Conservation (phyloP, 768 basidiomycete genomes). For the Lactarius trivialis region DNA sequence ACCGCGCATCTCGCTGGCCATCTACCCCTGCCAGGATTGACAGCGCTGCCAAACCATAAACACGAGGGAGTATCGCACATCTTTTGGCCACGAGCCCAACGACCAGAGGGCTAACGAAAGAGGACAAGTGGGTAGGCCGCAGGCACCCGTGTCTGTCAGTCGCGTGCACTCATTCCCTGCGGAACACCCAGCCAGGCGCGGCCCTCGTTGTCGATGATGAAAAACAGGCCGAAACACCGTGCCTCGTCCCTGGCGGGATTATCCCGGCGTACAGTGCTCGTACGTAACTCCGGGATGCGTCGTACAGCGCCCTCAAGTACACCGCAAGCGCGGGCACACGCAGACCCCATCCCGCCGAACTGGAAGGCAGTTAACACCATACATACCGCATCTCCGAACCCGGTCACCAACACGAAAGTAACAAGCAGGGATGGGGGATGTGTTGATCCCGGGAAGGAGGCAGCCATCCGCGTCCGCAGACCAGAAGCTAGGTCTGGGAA, state of each 20-base stretch:
- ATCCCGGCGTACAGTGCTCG: conserved; percentile 82
- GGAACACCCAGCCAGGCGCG: no score
- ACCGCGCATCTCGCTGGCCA: no score
- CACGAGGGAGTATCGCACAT: no score
- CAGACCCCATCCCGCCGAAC: conserved; percentile 27
- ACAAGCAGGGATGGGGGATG: neutral
- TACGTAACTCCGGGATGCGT: conserved; percentile 87
- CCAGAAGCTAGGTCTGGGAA: neutral
- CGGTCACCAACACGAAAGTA: neutral
- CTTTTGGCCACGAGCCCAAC: conserved; percentile 80
- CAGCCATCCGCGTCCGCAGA: neutral
- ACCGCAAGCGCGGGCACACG: neutral
- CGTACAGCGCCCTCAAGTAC: conserved; percentile 45
- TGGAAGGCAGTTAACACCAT: neutral
- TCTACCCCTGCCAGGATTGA: no score
- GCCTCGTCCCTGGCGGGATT: conserved; percentile 85
- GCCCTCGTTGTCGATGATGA: conserved; percentile 48
- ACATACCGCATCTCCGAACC: neutral
- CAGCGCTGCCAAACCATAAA: no score
- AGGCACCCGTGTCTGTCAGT: no score
- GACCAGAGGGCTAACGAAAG: conserved; percentile 84
- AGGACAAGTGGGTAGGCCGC: conserved; percentile 74
- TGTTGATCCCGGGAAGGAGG: neutral
- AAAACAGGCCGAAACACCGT: conserved; percentile 80
- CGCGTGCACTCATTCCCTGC: no score